Base-by-base conservation (phyloP, 352 stramenopile species). In the Globisporangium spiculum region DNA sequence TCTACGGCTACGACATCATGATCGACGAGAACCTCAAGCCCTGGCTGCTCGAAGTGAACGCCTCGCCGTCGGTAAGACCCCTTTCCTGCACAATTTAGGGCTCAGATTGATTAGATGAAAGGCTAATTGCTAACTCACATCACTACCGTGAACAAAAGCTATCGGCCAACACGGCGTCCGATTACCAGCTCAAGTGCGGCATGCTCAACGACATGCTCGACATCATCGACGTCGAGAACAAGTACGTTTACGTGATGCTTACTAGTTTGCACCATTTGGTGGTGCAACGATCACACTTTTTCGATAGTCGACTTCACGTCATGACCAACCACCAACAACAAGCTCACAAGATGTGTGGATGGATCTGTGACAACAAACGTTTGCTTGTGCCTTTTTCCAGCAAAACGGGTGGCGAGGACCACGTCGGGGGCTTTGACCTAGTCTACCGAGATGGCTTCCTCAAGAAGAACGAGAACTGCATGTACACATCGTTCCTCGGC, bases 131-230 rank as follows among this genome's bases (percentile, higher is more conserved):
- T 4, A 44, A 44, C 36, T 44, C 10, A 44, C 10, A 14, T 14
- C 16, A 10, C 10, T 44, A 44, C 16, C 14, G 36, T 44, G 36
- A 44, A 14, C 36, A 44, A 7, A 46, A 94, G 87, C 78, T 98
- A 24, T 97, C 88, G 9, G 92, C 93, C 20, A 97, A 97, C 60
- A 98, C 91, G 18, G 80, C 89, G 22, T 92, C 90, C 0, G 94
- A 98, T 66, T 97, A 97, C 64, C 78, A 92, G 60, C 90, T 98
- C 74, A 98, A 98, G 73, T 96, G 89, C 63, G 88, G 89, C 26
- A 96, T 98, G 86, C 78, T 98, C 34, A 96, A 94, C 69, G 93
- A 98, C 68, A 96, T 97, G 78, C 80, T 98, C 16, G 92, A 98
- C 72, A 96, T 98, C 34, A 89, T 98, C 53, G 93, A 98, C 65